phyloP scores from a whole-genome alignment of 352 stramenopile genomes.

The Phytophthora vignae region DNA sequence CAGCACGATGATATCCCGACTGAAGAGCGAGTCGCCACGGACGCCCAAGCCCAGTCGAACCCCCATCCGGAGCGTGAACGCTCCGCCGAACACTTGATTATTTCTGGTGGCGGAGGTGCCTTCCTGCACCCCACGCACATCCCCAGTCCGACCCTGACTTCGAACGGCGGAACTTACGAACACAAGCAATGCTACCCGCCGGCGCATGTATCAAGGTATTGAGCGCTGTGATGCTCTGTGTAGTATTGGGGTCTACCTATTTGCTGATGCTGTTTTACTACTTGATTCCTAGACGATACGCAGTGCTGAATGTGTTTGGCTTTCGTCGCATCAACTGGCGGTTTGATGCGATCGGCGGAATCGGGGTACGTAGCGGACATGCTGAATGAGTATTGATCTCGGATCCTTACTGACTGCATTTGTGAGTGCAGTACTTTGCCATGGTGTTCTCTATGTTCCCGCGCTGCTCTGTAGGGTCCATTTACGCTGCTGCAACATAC shows the following conservation, averaged over 20 bases:
- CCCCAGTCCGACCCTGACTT: slow-evolving; percentile 60
- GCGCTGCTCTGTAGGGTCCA: slow-evolving; percentile 82
- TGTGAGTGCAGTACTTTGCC: slow-evolving; percentile 78
- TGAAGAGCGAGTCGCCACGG: slow-evolving; percentile 18
- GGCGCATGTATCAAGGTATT: slow-evolving; percentile 73
- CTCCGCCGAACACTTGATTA: slow-evolving; percentile 79
- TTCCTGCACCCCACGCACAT: slow-evolving; percentile 93
- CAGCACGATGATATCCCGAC: slow-evolving; percentile 21
- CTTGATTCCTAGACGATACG: slow-evolving; percentile 63
- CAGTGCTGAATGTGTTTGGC: slow-evolving; percentile 85
- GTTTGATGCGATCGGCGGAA: slow-evolving; percentile 92
- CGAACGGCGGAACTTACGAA: slow-evolving; percentile 79
- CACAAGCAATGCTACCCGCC: slow-evolving; percentile 87
- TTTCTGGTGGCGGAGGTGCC: slow-evolving; percentile 90
- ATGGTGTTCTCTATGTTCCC: slow-evolving; percentile 94
- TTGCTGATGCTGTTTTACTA: slow-evolving; percentile 5
- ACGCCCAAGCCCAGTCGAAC: slow-evolving; percentile 16
- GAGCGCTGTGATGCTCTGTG: background rate
- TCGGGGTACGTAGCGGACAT: slow-evolving; percentile 59
- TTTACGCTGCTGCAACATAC: slow-evolving; percentile 70
- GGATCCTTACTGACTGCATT: slow-evolving; percentile 7
- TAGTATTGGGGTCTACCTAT: background rate
- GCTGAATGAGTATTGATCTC: slow-evolving; percentile 2
- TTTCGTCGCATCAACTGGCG: slow-evolving; percentile 95
- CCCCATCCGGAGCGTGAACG: slow-evolving; percentile 15